phyloP scores from a whole-genome alignment of 148 eudicot species.

The Talinum fruticosum region DNA sequence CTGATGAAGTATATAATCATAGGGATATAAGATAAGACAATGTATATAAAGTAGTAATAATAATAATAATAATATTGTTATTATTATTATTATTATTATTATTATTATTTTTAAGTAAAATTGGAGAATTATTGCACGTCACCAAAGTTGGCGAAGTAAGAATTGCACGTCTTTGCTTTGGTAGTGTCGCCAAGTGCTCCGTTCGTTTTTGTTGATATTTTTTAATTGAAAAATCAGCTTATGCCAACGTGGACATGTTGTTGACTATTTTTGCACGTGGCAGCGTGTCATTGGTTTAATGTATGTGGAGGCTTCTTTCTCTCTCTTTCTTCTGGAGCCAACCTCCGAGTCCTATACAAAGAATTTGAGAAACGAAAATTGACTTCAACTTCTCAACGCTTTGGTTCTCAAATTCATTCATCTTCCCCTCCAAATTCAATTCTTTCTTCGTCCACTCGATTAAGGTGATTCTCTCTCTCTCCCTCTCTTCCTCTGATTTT shows the following conservation, averaged over 20 bases:
- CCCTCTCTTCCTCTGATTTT: not conserved
- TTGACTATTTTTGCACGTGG: not conserved
- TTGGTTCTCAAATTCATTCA: not conserved
- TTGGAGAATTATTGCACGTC: too few relatives aligned
- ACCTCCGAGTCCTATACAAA: too few relatives aligned
- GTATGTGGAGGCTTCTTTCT: conserved; percentile 13
- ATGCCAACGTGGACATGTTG: not conserved
- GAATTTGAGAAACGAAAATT: too few relatives aligned
- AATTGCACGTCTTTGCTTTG: not conserved
- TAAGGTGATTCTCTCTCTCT: not conserved
- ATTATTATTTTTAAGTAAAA: too few relatives aligned
- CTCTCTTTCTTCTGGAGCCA: too few relatives aligned
- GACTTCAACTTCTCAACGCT: not conserved
- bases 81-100: too few relatives aligned
- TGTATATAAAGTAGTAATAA: too few relatives aligned
- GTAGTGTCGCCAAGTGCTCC: not conserved
- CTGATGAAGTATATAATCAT: too few relatives aligned
- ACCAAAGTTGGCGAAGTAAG: not conserved
- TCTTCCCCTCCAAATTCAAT: not conserved
- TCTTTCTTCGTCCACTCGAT: not conserved
- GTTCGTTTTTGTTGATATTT: too few relatives aligned
- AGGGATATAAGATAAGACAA: too few relatives aligned
- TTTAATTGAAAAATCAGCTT: not conserved
- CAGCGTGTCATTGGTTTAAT: not conserved
- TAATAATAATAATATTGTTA: not conserved